phyloP scores from a whole-genome alignment of 2,329 filamentous ascomycete species.

The Curvularia hawaiiensis region DNA sequence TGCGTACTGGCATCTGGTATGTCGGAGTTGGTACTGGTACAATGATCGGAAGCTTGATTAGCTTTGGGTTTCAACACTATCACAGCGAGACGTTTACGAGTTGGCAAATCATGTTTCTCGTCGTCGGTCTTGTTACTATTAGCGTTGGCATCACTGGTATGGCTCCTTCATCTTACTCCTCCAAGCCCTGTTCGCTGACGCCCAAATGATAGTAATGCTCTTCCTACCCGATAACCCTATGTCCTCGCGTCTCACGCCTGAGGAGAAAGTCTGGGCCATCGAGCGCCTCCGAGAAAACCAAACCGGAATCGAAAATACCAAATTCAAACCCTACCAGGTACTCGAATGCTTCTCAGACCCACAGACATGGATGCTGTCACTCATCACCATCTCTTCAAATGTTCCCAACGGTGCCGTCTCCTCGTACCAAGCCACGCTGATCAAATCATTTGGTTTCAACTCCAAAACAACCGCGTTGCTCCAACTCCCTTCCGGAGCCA shows the following conservation, averaged over 20 bases:
- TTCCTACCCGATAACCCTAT: slow-evolving; percentile 58
- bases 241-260: slow-evolving; percentile 25
- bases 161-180: neutral
- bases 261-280: slow-evolving; percentile 37
- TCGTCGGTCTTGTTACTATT: slow-evolving; percentile 53
- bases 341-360: slow-evolving; percentile 54
- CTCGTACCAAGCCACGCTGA: slow-evolving; percentile 37
- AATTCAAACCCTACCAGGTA: slow-evolving; percentile 53
- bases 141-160: slow-evolving; percentile 34
- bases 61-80: slow-evolving; percentile 63
- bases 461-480: slow-evolving; percentile 41
- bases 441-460: slow-evolving; percentile 46
- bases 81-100: slow-evolving; percentile 58
- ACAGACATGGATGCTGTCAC: slow-evolving; percentile 44
- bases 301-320: slow-evolving; percentile 57
- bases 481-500: slow-evolving; percentile 31
- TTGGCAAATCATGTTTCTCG: slow-evolving; percentile 71
- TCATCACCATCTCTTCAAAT: slow-evolving; percentile 38
- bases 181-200: no score
- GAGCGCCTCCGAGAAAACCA: slow-evolving; percentile 53
- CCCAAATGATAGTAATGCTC: slow-evolving; percentile 50
- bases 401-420: slow-evolving; percentile 48
- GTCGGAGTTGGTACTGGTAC: slow-evolving; percentile 54
- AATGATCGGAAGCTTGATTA: slow-evolving; percentile 61
- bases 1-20: slow-evolving; percentile 51